Evolutionary conservation across 1,284 basidiomycete species (phyloP).

Genomic region (Ganoderma lucidum): DNA sequence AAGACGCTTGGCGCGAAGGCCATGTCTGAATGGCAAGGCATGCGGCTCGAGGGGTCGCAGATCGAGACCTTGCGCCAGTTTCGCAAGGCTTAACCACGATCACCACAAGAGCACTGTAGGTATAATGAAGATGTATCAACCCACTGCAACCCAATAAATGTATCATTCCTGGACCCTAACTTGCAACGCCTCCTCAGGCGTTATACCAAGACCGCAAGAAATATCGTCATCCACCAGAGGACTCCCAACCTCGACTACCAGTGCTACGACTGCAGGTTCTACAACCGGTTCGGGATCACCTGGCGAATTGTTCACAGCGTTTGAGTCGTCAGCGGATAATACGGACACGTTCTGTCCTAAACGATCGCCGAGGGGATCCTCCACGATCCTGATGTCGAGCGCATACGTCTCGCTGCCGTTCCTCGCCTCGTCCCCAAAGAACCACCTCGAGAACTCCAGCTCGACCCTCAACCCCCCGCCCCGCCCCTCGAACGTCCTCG

Average conservation of each 20-base stretch:
- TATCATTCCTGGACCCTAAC: not conserved
- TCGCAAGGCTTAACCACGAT: constrained; percentile 2
- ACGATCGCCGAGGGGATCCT: not conserved
- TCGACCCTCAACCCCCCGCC: not conserved
- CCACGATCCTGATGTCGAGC: constrained; percentile 1
- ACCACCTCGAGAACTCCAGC: constrained; percentile 2
- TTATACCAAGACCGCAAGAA: not conserved
- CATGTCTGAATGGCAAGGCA: constrained; percentile 89
- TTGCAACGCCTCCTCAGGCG: not conserved
- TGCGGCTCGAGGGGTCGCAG: constrained; percentile 84
- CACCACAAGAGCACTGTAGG: not conserved
- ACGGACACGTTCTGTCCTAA: not conserved
- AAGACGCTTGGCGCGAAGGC: constrained; percentile 76
- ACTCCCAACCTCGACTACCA: not conserved
- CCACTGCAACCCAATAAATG: not conserved
- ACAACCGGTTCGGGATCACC: not conserved
- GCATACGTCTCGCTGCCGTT: not conserved
- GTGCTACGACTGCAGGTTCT: not conserved
- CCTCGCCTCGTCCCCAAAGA: not conserved
- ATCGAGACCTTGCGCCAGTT: constrained; percentile 67
- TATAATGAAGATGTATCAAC: not conserved
- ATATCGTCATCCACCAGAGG: not conserved
- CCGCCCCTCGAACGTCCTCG: not conserved
- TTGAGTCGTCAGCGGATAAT: not conserved
- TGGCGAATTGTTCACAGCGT: not conserved